phyloP scores from a whole-genome alignment of 495 filamentous ascomycete genomes.

The Neurospora discreta region DNA sequence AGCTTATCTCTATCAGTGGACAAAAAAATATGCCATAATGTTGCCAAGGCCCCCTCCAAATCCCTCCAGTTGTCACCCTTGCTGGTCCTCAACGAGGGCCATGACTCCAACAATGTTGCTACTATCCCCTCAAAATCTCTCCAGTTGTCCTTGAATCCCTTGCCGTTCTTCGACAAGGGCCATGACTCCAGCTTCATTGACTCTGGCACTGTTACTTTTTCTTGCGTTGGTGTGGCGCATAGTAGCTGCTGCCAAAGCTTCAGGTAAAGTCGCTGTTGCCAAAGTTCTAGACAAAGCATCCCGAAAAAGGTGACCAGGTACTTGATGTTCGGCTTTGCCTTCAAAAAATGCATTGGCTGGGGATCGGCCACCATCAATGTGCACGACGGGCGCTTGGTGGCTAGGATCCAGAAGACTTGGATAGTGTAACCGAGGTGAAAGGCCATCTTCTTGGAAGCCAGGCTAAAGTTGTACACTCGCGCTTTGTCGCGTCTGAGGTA shows the following conservation, averaged over 20 bases:
- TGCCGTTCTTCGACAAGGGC: neutral
- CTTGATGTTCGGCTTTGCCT: neutral
- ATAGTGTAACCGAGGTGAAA: neutral
- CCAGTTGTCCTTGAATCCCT: neutral
- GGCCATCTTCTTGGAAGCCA: neutral
- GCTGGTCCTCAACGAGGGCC: neutral
- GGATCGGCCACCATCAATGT: neutral
- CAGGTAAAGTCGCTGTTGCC: neutral
- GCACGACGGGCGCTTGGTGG: neutral
- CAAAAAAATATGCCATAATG: neutral
- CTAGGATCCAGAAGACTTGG: neutral
- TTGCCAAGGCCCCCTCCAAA: neutral
- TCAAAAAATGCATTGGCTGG: neutral
- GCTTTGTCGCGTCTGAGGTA: neutral
- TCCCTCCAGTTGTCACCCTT: neutral
- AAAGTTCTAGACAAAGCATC: neutral
- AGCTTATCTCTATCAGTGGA: too few relatives aligned
- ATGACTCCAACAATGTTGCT: neutral
- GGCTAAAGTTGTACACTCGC: too few relatives aligned
- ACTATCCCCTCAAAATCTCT: neutral
- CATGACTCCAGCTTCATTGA: neutral
- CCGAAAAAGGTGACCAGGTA: neutral
- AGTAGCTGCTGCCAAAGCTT: neutral
- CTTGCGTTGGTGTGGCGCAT: neutral
- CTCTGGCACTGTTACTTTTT: neutral